A percentile compares a stretch with the other conserved stretches of the same genome.
phyloP scores from a whole-genome alignment of 202 grass and related monocot species.

The Schoenoplectus tabernaemontani region DNA sequence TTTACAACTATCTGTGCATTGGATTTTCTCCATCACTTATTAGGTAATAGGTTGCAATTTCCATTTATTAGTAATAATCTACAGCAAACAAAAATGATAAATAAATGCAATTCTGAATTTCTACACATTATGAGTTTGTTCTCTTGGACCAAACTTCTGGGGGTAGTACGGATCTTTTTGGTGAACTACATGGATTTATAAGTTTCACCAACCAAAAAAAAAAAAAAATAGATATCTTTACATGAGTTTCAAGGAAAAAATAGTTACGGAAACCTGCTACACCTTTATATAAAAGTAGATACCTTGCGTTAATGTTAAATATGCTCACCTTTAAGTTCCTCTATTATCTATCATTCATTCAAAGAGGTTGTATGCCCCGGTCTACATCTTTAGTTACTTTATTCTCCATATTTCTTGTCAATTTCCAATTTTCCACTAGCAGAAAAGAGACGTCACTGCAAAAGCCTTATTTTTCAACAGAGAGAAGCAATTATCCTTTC shows the following conservation, averaged over 20 bases:
- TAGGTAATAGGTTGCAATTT: too few species aligned
- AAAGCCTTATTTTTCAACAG: background rate
- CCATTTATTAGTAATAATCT: too few species aligned
- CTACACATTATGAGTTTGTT: background rate
- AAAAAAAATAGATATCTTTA: too few species aligned
- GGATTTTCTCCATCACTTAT: too few species aligned
- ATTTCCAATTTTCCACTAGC: background rate
- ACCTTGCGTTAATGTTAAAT: background rate
- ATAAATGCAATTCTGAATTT: background rate
- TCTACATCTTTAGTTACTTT: background rate
- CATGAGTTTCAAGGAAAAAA: too few species aligned
- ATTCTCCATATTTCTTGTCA: background rate
- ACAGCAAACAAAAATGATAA: background rate
- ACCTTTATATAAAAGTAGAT: background rate
- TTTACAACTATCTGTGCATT: too few species aligned
- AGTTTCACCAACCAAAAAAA: too few species aligned
- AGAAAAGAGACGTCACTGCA: background rate
- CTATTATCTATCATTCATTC: background rate
- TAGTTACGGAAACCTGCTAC: too few species aligned
- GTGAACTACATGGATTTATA: too few species aligned
- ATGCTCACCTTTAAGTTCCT: background rate
- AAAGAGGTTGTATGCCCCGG: background rate
- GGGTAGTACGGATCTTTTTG: too few species aligned
- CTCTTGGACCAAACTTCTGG: background rate
- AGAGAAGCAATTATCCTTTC: background rate